phyloP scores from a whole-genome alignment of 202 grass and related monocot genomes.

The Setaria viridis region DNA sequence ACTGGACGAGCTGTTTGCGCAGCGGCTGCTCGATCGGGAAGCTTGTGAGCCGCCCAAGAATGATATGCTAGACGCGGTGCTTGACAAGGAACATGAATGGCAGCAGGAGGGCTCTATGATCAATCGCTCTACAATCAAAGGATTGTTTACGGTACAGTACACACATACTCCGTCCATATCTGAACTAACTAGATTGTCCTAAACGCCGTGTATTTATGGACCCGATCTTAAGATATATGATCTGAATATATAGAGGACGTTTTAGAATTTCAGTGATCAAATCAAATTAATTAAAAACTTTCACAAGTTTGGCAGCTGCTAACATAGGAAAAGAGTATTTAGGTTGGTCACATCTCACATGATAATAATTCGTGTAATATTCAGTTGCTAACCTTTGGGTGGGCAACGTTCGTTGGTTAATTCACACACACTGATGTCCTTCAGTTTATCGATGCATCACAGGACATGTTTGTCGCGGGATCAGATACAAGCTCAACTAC shows the following conservation, averaged over 20 bases:
- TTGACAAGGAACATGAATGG: slow-evolving; percentile 10
- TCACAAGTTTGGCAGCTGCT: no score
- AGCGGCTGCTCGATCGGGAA: not conserved
- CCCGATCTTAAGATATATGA: no score
- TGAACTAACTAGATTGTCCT: no score
- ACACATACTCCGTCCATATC: no score
- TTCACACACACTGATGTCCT: not conserved
- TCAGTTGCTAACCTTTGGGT: no score
- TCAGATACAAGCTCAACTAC: slow-evolving; percentile 41
- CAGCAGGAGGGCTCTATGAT: not conserved
- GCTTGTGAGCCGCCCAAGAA: not conserved
- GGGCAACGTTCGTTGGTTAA: not conserved
- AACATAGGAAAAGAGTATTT: no score
- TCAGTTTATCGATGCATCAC: not conserved
- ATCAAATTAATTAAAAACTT: no score
- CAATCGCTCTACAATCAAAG: not conserved
- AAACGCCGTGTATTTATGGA: no score
- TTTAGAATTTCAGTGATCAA: no score
- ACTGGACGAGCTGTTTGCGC: not conserved
- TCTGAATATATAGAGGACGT: no score
- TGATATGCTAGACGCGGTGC: slow-evolving; percentile 7
- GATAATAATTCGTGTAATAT: no score
- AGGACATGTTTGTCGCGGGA: slow-evolving; percentile 13
- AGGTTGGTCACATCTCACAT: no score
- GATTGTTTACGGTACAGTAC: not conserved